Conservation (phyloP, 495 filamentous ascomycete genomes). For the Daldinia caldariorum region DNA sequence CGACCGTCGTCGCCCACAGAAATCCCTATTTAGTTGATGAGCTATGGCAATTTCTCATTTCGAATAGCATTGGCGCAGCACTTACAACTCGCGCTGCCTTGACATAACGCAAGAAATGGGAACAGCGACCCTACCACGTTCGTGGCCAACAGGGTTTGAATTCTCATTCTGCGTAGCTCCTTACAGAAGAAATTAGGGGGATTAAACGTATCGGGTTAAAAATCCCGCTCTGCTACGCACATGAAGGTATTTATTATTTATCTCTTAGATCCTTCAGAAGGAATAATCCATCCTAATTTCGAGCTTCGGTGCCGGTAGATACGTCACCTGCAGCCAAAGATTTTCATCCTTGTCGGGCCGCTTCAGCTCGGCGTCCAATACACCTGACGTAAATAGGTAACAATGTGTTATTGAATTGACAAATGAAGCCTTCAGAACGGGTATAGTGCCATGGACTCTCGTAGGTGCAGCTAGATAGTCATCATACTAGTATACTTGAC, state of each 20-base stretch:
- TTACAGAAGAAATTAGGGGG: background rate
- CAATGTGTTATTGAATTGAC: background rate
- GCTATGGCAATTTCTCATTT: conserved; percentile 36
- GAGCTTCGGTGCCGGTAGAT: conserved; percentile 7
- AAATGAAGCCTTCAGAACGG: background rate
- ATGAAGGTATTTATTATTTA: conserved; percentile 9
- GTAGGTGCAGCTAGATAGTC: background rate
- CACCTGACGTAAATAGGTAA: conserved; percentile 3
- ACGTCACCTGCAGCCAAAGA: conserved; percentile 28
- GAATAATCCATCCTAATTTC: conserved; percentile 14
- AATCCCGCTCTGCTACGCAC: background rate
- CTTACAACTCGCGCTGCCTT: conserved; percentile 41
- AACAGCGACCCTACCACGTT: conserved; percentile 34
- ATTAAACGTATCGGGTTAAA: conserved; percentile 3
- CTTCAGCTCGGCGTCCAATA: conserved; percentile 17
- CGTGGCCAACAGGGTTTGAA: conserved; percentile 11
- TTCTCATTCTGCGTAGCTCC: conserved; percentile 23
- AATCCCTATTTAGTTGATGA: conserved; percentile 50
- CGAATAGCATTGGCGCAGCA: background rate
- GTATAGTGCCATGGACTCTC: background rate
- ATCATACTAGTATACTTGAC: conserved; percentile 1
- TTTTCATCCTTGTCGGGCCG: conserved; percentile 21
- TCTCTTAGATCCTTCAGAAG: conserved; percentile 27
- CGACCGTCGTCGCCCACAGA: conserved; percentile 53
- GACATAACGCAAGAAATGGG: conserved; percentile 39